Evolutionary conservation across 495 filamentous ascomycete genomes (phyloP).

Genomic region (Hypomontagnella monticulosa): DNA sequence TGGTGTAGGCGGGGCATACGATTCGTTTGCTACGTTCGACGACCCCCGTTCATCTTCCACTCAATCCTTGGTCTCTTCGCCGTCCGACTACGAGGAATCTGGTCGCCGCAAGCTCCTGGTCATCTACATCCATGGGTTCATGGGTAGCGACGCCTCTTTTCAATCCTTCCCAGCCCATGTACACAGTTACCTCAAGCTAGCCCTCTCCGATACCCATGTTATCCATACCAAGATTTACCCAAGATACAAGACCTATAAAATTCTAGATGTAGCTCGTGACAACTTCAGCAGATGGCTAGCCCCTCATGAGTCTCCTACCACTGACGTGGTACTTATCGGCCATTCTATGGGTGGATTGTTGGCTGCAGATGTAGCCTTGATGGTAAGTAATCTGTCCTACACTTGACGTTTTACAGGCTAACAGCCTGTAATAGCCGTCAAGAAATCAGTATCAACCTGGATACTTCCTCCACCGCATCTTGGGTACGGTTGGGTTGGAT

Average conservation of each 20-base stretch:
- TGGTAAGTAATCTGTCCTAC: slow-evolving; percentile 53
- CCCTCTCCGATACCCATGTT: slow-evolving; percentile 74
- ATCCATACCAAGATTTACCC: slow-evolving; percentile 94
- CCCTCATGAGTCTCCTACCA: slow-evolving; percentile 76
- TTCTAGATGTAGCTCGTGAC: slow-evolving; percentile 75
- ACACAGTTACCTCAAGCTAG: slow-evolving; percentile 76
- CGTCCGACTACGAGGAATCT: slow-evolving; percentile 48
- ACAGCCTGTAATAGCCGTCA: slow-evolving; percentile 34
- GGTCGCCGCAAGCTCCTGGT: slow-evolving; percentile 73
- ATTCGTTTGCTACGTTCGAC: not conserved
- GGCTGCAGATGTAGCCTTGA: slow-evolving; percentile 78
- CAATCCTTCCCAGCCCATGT: slow-evolving; percentile 88
- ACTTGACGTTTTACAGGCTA: slow-evolving; percentile 25
- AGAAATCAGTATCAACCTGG: slow-evolving; percentile 31
- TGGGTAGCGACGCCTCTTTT: slow-evolving; percentile 90
- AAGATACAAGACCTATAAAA: slow-evolving; percentile 82
- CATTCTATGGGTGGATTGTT: slow-evolving; percentile 93
- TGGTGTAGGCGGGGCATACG: not conserved
- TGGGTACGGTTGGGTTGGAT: slow-evolving; percentile 88
- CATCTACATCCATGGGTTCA: slow-evolving; percentile 92
- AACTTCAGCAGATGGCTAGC: slow-evolving; percentile 86
- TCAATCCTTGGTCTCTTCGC: slow-evolving; percentile 67
- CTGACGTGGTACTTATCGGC: slow-evolving; percentile 85
- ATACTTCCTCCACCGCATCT: slow-evolving; percentile 75
- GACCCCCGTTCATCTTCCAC: slow-evolving; percentile 72